Conservation (phyloP, 352 stramenopile genomes). For the Globisporangium spinosum region DNA sequence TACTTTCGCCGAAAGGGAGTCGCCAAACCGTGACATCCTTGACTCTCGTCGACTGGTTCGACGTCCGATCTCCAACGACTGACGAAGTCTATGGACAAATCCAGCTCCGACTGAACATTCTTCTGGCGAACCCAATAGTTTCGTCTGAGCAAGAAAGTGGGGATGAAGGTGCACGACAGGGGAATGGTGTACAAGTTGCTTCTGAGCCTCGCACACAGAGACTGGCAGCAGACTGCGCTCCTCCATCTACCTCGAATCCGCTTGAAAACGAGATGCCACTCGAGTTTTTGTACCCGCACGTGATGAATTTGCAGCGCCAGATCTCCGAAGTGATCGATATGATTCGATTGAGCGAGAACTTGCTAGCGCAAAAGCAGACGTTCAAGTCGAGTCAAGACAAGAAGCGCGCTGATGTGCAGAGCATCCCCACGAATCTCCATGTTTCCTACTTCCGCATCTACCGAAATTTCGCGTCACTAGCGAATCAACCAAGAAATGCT, state of each 20-base stretch:
- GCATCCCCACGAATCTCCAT: constrained; percentile 80
- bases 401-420: constrained; percentile 75
- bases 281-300: constrained; percentile 70
- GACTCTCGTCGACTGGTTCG: constrained; percentile 78
- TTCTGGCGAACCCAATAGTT: constrained; percentile 52
- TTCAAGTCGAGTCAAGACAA: constrained; percentile 86
- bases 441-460: constrained; percentile 84
- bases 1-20: constrained; percentile 4
- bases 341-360: constrained; percentile 57
- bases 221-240: constrained; percentile 37
- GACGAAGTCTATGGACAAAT: constrained; percentile 71
- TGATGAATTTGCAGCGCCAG: constrained; percentile 63
- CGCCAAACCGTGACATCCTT: constrained; percentile 54
- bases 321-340: constrained; percentile 59
- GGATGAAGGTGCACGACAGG: constrained; percentile 23
- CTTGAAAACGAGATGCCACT: constrained; percentile 65
- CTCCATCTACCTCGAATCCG: constrained; percentile 32
- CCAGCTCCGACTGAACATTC: constrained; percentile 67
- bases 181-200: background rate
- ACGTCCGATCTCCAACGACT: constrained; percentile 50
- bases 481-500: constrained; percentile 8
- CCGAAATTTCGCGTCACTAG: constrained; percentile 40
- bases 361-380: constrained; percentile 67
- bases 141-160: constrained; percentile 8
- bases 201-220: constrained; percentile 28